Evolutionary conservation across 202 grass and related monocot species (phyloP), one percentile per base, ranked within the genome.

Genomic region (Bolboschoenoplectus hybrid): DNA sequence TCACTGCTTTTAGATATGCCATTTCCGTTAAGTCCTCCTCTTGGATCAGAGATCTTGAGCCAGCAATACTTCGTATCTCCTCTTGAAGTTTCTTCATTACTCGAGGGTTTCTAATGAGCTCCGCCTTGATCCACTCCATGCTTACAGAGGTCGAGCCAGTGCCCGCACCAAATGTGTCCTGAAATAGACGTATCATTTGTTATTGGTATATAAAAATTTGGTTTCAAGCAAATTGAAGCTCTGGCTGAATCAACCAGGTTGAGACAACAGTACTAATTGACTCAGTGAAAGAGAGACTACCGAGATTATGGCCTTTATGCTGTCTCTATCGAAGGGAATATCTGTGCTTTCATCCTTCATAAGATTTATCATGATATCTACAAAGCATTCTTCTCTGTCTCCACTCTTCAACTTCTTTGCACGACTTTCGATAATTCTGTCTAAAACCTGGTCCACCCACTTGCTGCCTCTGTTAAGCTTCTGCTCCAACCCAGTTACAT

Each of bases 1-100:
- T 45, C 50, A 91, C 85, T 41, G 86, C 89, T 44, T 91, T 56
- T 0, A 91, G 32, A 66, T 88, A 88, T 4, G 86, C 76, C 39
- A 88, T 77, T 12, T 56, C 10, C 36, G 51, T 60, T 3, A 88
- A 64, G 64, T 91, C 82, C 76, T 69, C 89, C 82, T 69, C 89
- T 10, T 81, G 71, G 6, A 88, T 86, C 75, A 82, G 87, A 2
- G 76, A 79, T 2, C 14, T 84, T 17, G 86, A 62, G 26, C 76
- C 44, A 20, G 85, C 9, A 7, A 85, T 83, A 11, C 76, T 82
- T 62, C 87, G 82, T 7, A 91, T 77, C 68, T 91, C 86, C 76
- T 78, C 86, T 14, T 71, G 67, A 71, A 71, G 39, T 45, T 46
- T 71, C 16, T 71, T 71, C 67, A 45, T 71, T 8, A 71, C 67